These are phyloP conservation scores for Dicorynia guianensis DNA, from an alignment of 306 rosid genomes.

Conservation along the genomic window DNA sequence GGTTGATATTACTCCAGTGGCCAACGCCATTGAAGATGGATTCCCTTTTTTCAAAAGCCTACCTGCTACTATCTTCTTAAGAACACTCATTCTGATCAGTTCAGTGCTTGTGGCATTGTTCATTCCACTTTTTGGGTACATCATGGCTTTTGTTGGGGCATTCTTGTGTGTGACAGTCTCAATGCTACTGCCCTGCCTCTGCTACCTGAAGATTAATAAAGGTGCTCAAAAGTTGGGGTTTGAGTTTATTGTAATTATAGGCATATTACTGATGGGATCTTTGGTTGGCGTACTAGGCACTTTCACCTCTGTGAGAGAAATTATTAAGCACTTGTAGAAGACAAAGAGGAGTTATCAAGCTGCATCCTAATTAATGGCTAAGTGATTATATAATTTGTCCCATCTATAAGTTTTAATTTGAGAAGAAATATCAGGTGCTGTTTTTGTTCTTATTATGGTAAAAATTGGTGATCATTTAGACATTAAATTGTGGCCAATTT, in stretches of 20 bases:
- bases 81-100: conserved; percentile 59
- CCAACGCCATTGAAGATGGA: conserved; percentile 59
- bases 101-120: conserved; percentile 57
- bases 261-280: conserved; percentile 54
- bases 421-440: too few species aligned
- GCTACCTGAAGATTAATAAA: conserved; percentile 72
- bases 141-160: conserved; percentile 76
- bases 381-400: too few species aligned
- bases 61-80: conserved; percentile 45
- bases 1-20: conserved; percentile 61
- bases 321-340: conserved; percentile 43
- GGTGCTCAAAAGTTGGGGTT: conserved; percentile 52
- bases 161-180: conserved; percentile 54
- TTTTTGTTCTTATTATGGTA: too few species aligned
- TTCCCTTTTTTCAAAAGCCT: conserved; percentile 31
- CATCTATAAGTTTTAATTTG: too few species aligned
- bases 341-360: not conserved
- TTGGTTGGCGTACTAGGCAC: conserved; percentile 61
- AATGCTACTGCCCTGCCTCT: conserved; percentile 63
- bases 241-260: conserved; percentile 49
- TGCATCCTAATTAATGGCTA: not conserved
- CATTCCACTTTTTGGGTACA: conserved; percentile 67
- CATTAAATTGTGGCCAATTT: too few species aligned
- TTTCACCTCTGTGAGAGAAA: conserved; percentile 51
- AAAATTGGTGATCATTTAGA: too few species aligned